Evolutionary conservation across 2,329 filamentous ascomycete species (phyloP).

Genomic region (Ophiosphaerella herpotricha): DNA sequence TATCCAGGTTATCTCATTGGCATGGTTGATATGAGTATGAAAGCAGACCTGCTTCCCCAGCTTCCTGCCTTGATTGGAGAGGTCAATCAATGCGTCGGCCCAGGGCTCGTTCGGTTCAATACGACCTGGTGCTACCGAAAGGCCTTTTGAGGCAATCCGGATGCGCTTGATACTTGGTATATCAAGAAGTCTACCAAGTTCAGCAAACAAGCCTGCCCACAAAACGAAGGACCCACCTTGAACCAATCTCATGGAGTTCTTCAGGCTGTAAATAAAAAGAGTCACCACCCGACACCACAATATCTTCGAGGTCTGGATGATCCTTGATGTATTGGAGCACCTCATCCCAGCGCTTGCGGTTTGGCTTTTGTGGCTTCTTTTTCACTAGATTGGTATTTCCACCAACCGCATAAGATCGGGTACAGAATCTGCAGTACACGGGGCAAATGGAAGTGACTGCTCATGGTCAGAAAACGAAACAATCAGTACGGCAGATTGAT

Average conservation of each 20-base stretch:
- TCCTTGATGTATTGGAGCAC: conserved; percentile 62
- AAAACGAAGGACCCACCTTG: conserved; percentile 33
- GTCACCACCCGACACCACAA: conserved; percentile 68
- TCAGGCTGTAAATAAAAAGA: conserved; percentile 61
- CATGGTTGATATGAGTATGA: conserved; percentile 70
- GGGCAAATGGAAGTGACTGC: conserved; percentile 63
- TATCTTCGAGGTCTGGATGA: conserved; percentile 57
- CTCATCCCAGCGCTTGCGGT: conserved; percentile 59
- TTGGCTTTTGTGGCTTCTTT: conserved; percentile 40
- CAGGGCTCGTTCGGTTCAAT: conserved; percentile 59
- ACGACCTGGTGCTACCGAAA: conserved; percentile 63
- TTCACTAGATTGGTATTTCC: conserved; percentile 58
- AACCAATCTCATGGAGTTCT: conserved; percentile 59
- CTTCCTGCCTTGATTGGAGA: conserved; percentile 57
- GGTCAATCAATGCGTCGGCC: conserved; percentile 56
- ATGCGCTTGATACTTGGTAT: conserved; percentile 65
- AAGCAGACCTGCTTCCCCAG: conserved; percentile 65
- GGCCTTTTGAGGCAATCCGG: conserved; percentile 65
- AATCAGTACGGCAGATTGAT: no score
- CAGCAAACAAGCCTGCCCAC: background rate
- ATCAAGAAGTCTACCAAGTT: conserved; percentile 51
- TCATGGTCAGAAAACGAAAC: background rate
- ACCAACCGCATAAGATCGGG: conserved; percentile 64
- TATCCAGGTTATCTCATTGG: conserved; percentile 66
- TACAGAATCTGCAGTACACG: conserved; percentile 67